A percentile compares a stretch with the other conserved stretches of the same genome.
phyloP scores from a whole-genome alignment of 495 filamentous ascomycete species.

The Trichoderma erinaceum region DNA sequence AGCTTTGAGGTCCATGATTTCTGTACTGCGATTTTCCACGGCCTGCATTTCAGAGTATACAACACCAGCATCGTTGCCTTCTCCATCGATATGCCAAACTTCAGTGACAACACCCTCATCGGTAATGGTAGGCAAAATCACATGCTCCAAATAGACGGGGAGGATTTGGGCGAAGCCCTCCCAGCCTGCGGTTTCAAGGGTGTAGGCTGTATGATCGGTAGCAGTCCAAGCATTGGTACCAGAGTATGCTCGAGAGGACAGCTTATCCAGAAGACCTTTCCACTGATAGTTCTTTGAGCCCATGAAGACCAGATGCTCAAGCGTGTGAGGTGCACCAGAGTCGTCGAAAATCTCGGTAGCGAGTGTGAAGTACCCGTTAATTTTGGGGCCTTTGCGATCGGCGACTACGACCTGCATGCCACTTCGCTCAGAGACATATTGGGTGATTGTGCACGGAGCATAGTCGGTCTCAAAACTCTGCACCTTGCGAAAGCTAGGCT shows the following conservation, averaged over 20 bases:
- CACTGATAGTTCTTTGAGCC: conserved; percentile 90
- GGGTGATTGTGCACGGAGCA: conserved; percentile 73
- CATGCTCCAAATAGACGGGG: conserved; percentile 92
- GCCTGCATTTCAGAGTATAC: conserved; percentile 99
- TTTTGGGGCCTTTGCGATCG: conserved; percentile 85
- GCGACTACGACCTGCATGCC: conserved; percentile 92
- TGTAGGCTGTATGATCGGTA: conserved; percentile 95
- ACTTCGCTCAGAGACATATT: conserved; percentile 72
- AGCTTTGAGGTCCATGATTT: conserved; percentile 78
- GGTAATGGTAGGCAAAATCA: conserved; percentile 83
- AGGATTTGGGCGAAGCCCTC: conserved; percentile 91
- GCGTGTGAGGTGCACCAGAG: conserved; percentile 88
- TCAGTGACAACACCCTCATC: conserved; percentile 93
- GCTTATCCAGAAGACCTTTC: conserved; percentile 89
- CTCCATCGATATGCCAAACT: conserved; percentile 89
- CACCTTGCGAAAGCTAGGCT: conserved; percentile 67
- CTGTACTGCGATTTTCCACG: conserved; percentile 71
- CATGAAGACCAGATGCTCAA: conserved; percentile 98
- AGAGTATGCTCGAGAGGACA: conserved; percentile 88
- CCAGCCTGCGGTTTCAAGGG: conserved; percentile 90
- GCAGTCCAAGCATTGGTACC: conserved; percentile 94
- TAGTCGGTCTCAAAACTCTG: conserved; percentile 86
- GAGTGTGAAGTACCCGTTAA: conserved; percentile 89
- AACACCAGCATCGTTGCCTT: conserved; percentile 91
- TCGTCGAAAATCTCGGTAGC: conserved; percentile 98